These are phyloP conservation scores for Trichoderma citrinoviride DNA, from an alignment of 2,329 filamentous ascomycete genomes.

Conservation along the genomic window DNA sequence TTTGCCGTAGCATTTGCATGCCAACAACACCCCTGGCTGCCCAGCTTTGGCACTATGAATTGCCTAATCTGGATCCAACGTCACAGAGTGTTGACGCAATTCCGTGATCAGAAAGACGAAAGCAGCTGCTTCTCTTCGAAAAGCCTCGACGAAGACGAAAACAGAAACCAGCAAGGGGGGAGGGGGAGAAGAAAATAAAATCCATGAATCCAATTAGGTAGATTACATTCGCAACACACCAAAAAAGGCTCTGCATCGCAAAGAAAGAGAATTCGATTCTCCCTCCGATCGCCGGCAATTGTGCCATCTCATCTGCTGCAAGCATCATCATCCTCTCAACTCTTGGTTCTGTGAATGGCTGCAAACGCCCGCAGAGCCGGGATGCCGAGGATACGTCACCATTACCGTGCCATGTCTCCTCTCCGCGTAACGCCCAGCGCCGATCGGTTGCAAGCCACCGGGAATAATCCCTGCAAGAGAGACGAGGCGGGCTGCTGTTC, in stretches of 20 bases:
- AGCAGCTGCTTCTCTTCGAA: background rate
- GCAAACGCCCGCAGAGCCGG: constrained; percentile 2
- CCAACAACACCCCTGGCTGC: background rate
- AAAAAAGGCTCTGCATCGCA: too few relatives aligned
- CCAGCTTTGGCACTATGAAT: constrained; percentile 1
- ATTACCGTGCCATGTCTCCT: constrained; percentile 12
- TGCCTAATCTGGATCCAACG: constrained; percentile 9
- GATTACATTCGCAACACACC: too few relatives aligned
- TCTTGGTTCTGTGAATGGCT: background rate
- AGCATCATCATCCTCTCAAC: background rate
- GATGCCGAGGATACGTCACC: constrained; percentile 19
- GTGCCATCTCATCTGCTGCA: background rate
- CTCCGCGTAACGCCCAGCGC: constrained; percentile 20
- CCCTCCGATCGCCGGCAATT: too few relatives aligned
- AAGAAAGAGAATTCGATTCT: too few relatives aligned
- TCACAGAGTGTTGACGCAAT: background rate
- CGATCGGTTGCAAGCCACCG: constrained; percentile 17
- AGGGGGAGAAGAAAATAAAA: background rate
- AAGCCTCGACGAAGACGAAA: background rate
- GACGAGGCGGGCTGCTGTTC: background rate
- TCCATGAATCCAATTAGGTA: too few relatives aligned
- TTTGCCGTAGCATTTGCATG: too few relatives aligned
- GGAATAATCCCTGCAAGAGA: constrained; percentile 18
- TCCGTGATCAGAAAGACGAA: constrained; percentile 1
- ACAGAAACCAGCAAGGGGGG: background rate